Percentiles rank a stretch among this genome's conserved stretches.
phyloP scores from a whole-genome alignment of 495 filamentous ascomycete genomes.

The Saxispiralis lemnorum region DNA sequence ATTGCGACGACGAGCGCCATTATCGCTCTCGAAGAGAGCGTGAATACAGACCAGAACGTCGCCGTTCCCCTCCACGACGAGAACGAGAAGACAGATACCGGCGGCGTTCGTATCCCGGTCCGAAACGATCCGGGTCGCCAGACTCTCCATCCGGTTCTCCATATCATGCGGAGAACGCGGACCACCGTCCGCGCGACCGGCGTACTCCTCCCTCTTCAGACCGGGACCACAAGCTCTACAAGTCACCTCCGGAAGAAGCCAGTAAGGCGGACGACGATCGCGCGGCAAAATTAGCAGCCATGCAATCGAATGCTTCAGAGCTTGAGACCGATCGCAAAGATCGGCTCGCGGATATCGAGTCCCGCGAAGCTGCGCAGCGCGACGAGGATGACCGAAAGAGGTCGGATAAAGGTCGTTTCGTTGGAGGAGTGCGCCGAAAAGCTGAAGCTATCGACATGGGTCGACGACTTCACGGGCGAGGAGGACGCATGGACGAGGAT shows the following conservation, averaged over 20 bases:
- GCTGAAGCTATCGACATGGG: conserved; percentile 13
- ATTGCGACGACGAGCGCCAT: conserved; percentile 9
- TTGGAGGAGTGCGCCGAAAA: conserved; percentile 9
- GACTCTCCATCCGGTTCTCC: conserved; percentile 16
- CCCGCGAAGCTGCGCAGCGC: conserved; percentile 12
- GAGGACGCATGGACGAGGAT: conserved; percentile 4
- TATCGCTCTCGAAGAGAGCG: conserved; percentile 22
- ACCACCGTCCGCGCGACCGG: not conserved
- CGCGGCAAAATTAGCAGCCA: conserved; percentile 58
- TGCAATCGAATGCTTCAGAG: conserved; percentile 69
- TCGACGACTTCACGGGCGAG: conserved; percentile 4
- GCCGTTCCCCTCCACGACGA: conserved; percentile 8
- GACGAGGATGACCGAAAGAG: conserved; percentile 16
- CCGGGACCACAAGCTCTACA: conserved; percentile 7
- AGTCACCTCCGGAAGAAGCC: conserved; percentile 6
- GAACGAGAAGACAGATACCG: conserved; percentile 9
- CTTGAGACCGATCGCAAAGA: conserved; percentile 58
- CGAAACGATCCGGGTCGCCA: conserved; percentile 12
- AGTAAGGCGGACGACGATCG: conserved; percentile 20
- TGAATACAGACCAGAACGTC: conserved; percentile 18
- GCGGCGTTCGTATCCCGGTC: conserved; percentile 13
- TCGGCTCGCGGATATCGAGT: conserved; percentile 39
- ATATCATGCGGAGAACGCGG: conserved; percentile 5
- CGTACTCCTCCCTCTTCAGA: not conserved
- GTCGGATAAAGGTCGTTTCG: conserved; percentile 14